phyloP scores from a whole-genome alignment of 129 eudicot genomes.

The Deinandra increscens region DNA sequence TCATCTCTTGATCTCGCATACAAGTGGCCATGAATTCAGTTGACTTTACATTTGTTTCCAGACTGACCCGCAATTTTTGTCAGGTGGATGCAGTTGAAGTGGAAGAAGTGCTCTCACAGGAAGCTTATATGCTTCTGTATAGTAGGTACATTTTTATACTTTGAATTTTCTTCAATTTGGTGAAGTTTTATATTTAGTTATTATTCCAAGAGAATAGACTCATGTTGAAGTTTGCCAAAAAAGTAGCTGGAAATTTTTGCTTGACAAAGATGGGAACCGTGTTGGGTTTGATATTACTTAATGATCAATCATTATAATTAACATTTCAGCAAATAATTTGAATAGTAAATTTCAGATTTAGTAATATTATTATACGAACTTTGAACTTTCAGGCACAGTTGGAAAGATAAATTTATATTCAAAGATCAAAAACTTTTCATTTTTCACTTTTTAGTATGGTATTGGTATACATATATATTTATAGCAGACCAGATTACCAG shows the following conservation, averaged over 20 bases:
- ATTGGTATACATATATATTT: background rate
- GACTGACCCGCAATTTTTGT: slow-evolving; percentile 13
- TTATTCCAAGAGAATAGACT: background rate
- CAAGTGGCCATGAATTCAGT: background rate
- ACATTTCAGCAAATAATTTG: background rate
- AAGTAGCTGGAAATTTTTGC: background rate
- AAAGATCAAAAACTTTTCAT: background rate
- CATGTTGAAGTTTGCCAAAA: background rate
- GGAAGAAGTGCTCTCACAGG: slow-evolving; percentile 93
- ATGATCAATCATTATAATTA: background rate
- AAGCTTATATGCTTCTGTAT: slow-evolving; percentile 96
- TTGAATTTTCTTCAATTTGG: background rate
- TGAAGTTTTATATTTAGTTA: background rate
- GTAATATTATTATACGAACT: background rate
- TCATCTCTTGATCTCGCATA: background rate
- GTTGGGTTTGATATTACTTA: background rate
- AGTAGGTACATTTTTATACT: slow-evolving; percentile 46
- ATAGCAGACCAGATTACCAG: background rate
- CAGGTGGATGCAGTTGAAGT: slow-evolving; percentile 79
- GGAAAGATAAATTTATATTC: background rate
- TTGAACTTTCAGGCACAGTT: background rate
- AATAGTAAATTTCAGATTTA: background rate
- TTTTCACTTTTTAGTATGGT: background rate
- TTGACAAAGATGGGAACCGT: background rate
- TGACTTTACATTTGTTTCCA: slow-evolving; percentile 5